Percentiles rank a stretch among this genome's conserved stretches.
phyloP scores from a whole-genome alignment of 2,329 filamentous ascomycete genomes.

The Pseudocercospora fuligena region DNA sequence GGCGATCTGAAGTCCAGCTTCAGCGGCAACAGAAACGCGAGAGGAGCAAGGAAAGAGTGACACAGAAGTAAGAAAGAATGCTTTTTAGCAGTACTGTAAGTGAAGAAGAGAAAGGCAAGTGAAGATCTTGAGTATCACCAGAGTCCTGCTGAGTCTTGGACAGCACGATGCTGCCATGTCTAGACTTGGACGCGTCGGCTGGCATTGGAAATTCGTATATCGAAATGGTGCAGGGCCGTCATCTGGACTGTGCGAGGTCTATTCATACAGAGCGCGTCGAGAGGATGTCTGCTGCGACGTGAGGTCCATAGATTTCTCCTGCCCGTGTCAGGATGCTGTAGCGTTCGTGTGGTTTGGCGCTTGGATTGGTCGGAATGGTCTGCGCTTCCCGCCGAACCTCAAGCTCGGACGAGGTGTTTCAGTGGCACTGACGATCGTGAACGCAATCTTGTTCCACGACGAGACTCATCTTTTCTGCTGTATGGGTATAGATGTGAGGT shows the following conservation, averaged over 20 bases:
- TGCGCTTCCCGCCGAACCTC: conserved; percentile 10
- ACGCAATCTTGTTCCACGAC: not conserved
- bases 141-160: conserved; percentile 5
- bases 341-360: not conserved
- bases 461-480: not conserved
- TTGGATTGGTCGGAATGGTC: conserved; percentile 10
- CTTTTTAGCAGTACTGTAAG: not conserved
- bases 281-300: conserved; percentile 19
- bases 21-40: conserved; percentile 26
- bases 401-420: conserved; percentile 8
- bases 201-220: conserved; percentile 2
- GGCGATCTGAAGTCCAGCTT: conserved; percentile 36
- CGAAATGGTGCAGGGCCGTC: not conserved
- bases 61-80: conserved; percentile 20
- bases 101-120: conserved; percentile 2
- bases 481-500: not conserved
- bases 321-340: not conserved
- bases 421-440: not conserved
- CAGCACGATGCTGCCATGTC: not conserved
- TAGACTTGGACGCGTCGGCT: conserved; percentile 2
- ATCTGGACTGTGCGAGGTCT: conserved; percentile 31
- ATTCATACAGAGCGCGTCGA: conserved; percentile 32
- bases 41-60: conserved; percentile 23
- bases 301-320: conserved; percentile 20
- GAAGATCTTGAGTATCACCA: conserved; percentile 10